Conservation (phyloP, 495 filamentous ascomycete species). For the Gamarada debralockiae region DNA sequence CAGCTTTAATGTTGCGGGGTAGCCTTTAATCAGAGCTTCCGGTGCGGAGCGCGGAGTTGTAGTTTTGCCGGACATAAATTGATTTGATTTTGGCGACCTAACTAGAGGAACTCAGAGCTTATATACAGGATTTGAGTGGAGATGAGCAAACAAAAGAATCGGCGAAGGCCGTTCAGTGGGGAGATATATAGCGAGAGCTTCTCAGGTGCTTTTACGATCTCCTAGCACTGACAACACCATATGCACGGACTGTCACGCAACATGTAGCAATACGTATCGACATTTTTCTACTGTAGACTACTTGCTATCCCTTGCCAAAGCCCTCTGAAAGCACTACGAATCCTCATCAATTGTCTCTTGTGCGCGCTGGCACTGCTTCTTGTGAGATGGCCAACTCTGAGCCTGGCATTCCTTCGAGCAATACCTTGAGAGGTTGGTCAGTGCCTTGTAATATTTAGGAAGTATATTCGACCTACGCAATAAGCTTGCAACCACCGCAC, state of each 20-base stretch:
- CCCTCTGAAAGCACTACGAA: neutral
- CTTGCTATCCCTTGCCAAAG: neutral
- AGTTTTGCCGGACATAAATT: no score
- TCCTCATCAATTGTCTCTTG: neutral
- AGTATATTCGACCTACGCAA: neutral
- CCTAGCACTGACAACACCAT: neutral
- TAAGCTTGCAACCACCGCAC: neutral
- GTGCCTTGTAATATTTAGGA: neutral
- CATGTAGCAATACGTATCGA: neutral
- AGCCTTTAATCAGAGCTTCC: no score
- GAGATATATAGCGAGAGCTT: neutral
- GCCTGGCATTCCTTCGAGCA: constrained; percentile 1
- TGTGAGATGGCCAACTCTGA: neutral
- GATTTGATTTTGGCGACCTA: no score
- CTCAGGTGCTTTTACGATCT: neutral
- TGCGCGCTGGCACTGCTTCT: neutral
- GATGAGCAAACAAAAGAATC: neutral
- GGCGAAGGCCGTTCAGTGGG: neutral
- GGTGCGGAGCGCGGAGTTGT: no score
- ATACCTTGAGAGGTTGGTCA: neutral
- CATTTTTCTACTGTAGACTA: neutral
- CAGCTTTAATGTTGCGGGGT: no score
- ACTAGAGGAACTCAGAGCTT: no score
- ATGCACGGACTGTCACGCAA: neutral
- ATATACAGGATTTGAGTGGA: no score